phyloP scores from a whole-genome alignment of 2,329 filamentous ascomycete genomes.

The Trichoderma endophyticum region DNA sequence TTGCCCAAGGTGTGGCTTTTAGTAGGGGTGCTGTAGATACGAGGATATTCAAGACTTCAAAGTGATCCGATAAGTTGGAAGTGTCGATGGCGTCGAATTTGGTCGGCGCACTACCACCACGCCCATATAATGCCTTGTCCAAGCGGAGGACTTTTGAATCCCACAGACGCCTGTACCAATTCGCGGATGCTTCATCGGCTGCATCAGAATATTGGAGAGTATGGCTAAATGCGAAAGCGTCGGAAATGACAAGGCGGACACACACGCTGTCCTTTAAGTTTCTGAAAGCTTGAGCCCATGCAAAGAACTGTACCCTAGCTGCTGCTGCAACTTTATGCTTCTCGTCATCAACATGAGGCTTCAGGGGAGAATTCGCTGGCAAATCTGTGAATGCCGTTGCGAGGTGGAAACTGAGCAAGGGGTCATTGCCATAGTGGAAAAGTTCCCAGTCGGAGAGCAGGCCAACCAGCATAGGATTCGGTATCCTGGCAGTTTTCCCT shows the following conservation, averaged over 20 bases:
- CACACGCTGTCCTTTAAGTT: constrained; percentile 28
- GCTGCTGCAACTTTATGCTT: constrained; percentile 30
- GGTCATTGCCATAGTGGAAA: constrained; percentile 50
- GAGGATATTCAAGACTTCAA: constrained; percentile 38
- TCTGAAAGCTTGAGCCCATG: constrained; percentile 44
- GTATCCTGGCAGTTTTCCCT: constrained; percentile 20
- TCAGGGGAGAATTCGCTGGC: constrained; percentile 38
- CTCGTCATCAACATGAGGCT: constrained; percentile 20
- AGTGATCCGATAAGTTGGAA: constrained; percentile 41
- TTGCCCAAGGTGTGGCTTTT: constrained; percentile 40
- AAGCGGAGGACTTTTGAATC: constrained; percentile 41
- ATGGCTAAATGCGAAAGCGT: constrained; percentile 51
- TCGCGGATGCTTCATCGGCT: constrained; percentile 32
- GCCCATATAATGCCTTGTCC: constrained; percentile 41
- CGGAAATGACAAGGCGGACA: constrained; percentile 47
- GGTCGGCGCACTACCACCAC: constrained; percentile 33
- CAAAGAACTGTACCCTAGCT: constrained; percentile 44
- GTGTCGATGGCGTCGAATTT: constrained; percentile 58
- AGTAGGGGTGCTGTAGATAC: constrained; percentile 48
- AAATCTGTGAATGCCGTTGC: constrained; percentile 44
- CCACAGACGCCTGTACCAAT: constrained; percentile 42
- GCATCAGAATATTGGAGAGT: constrained; percentile 43
- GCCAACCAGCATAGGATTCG: constrained; percentile 47
- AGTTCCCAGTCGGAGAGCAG: constrained; percentile 33
- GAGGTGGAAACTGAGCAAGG: constrained; percentile 56